Conservation (phyloP, 2,329 filamentous ascomycete species). For the Colletotrichum cordylinicola region DNA sequence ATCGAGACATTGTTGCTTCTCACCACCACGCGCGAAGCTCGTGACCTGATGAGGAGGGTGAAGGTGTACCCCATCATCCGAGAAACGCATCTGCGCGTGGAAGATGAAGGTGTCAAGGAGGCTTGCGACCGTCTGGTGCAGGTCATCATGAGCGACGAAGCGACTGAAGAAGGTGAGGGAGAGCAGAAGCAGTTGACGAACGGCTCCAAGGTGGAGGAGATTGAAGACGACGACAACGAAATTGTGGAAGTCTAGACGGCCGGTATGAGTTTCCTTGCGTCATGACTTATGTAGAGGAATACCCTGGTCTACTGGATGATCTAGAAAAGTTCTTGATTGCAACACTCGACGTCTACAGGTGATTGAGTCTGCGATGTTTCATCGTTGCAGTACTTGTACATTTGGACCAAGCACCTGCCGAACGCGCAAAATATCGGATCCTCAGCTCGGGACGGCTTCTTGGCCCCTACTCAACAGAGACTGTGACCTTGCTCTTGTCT, state of each 20-base stretch:
- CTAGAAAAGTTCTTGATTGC: background rate
- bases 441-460: background rate
- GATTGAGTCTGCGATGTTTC: background rate
- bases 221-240: conserved; percentile 56
- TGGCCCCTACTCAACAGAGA: conserved; percentile 21
- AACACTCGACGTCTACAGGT: background rate
- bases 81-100: conserved; percentile 80
- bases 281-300: conserved; percentile 18
- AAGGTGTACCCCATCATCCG: conserved; percentile 90
- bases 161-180: conserved; percentile 50
- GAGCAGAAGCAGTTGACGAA: conserved; percentile 39
- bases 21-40: conserved; percentile 76
- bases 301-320: conserved; percentile 12
- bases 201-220: conserved; percentile 49
- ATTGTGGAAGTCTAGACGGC: conserved; percentile 56
- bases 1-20: conserved; percentile 87
- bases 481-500: conserved; percentile 40
- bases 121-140: conserved; percentile 91
- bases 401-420: background rate
- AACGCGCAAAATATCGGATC: background rate
- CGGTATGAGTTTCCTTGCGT: conserved; percentile 2
- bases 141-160: conserved; percentile 83
- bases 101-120: conserved; percentile 82
- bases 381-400: background rate
- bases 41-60: conserved; percentile 75